Evolutionary conservation across 2,329 filamentous ascomycete species (phyloP).

Genomic region (Nemania sp.): DNA sequence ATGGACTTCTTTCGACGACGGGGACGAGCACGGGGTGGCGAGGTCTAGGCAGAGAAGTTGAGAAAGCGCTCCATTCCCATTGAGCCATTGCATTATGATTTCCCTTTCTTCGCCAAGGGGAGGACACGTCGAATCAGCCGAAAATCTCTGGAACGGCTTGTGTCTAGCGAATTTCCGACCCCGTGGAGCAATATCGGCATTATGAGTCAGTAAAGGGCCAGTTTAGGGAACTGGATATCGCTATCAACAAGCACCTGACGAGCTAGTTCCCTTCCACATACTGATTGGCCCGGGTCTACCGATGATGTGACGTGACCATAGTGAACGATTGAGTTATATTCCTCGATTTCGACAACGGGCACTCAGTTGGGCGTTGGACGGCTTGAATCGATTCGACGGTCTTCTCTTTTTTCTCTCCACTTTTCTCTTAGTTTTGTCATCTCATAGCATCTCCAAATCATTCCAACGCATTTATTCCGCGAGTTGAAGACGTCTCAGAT

Average conservation of each 20-base stretch:
- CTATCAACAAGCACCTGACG: constrained; percentile 10
- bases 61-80: constrained; percentile 8
- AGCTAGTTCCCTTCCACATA: constrained; percentile 7
- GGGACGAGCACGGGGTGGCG: constrained; percentile 72
- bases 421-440: constrained; percentile 27
- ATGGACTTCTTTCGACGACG: constrained; percentile 98
- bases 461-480: constrained; percentile 23
- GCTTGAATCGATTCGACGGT: constrained; percentile 24
- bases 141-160: too few relatives aligned
- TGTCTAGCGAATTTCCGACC: constrained; percentile 3
- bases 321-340: constrained; percentile 27
- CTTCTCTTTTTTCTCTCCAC: constrained; percentile 11
- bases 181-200: not conserved
- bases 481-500: constrained; percentile 22
- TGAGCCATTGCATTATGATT: constrained; percentile 8
- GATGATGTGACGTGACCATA: constrained; percentile 22
- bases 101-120: not conserved
- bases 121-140: not conserved
- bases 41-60: constrained; percentile 40
- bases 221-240: not conserved
- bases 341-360: constrained; percentile 25
- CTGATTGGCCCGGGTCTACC: constrained; percentile 15
- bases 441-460: constrained; percentile 31
- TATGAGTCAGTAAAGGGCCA: constrained; percentile 4
- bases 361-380: constrained; percentile 28